Evolutionary conservation across 1,284 basidiomycete species (phyloP).

Genomic region (Volvariella volvacea): DNA sequence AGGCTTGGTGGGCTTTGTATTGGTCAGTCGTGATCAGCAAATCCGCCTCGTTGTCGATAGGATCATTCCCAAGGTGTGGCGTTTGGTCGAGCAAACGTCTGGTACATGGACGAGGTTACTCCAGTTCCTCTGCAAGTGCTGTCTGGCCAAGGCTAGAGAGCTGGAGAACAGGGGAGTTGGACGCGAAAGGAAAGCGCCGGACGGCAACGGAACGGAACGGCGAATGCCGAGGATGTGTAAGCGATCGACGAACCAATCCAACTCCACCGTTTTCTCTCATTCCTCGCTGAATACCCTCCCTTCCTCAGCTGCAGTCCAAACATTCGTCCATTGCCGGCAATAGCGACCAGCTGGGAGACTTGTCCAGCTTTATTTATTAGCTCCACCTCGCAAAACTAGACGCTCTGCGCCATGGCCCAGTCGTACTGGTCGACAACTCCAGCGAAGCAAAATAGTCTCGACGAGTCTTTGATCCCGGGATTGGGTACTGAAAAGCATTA

Average conservation of each 20-base stretch:
- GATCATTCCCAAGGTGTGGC: too few relatives aligned
- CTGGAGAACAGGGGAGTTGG: too few relatives aligned
- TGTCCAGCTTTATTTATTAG: background rate
- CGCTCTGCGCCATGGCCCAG: conserved; percentile 32
- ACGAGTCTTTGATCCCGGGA: conserved; percentile 19
- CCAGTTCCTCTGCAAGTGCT: too few relatives aligned
- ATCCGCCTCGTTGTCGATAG: too few relatives aligned
- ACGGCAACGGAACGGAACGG: background rate
- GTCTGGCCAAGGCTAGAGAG: too few relatives aligned
- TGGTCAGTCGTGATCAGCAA: too few relatives aligned
- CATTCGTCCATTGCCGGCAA: background rate
- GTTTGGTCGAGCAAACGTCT: too few relatives aligned
- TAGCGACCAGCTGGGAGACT: background rate
- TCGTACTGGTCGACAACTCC: conserved; percentile 32
- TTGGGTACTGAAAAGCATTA: conserved; percentile 36
- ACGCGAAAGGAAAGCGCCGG: background rate
- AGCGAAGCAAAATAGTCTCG: conserved; percentile 21
- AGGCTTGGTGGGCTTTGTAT: too few relatives aligned
- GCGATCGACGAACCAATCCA: background rate
- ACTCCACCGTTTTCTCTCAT: background rate
- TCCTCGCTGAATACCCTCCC: background rate
- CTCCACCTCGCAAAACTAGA: background rate
- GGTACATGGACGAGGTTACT: too few relatives aligned
- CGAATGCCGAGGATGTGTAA: background rate
- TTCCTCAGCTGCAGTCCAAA: background rate